phyloP scores from a whole-genome alignment of 1,284 basidiomycete species.

The Porodaedalea pini region DNA sequence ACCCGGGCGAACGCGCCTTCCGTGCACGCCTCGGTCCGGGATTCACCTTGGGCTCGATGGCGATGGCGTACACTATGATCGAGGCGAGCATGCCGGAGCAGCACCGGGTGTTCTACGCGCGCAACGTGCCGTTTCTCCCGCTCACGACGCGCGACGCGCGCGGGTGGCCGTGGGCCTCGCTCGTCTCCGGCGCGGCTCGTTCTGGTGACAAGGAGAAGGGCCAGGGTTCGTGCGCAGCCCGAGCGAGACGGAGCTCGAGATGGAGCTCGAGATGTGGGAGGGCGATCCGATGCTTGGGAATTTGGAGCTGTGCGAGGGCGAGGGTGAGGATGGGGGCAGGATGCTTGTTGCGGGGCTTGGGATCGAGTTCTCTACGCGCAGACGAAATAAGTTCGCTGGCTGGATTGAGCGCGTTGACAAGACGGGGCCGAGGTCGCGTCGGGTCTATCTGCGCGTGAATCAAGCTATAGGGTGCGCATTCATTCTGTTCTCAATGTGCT shows the following conservation, averaged over 20 bases:
- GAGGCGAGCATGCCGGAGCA: slow-evolving; percentile 38
- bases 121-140: slow-evolving; percentile 43
- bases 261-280: slow-evolving; percentile 46
- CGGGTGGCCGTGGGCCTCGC: slow-evolving; percentile 47
- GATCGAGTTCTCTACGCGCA: slow-evolving; percentile 52
- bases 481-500: not conserved
- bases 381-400: slow-evolving; percentile 64
- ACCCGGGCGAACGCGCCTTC: slow-evolving; percentile 40
- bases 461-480: slow-evolving; percentile 53
- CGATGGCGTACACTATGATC: slow-evolving; percentile 32
- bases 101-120: slow-evolving; percentile 43
- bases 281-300: slow-evolving; percentile 54
- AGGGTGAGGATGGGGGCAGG: not conserved
- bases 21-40: slow-evolving; percentile 36
- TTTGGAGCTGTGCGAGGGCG: slow-evolving; percentile 24
- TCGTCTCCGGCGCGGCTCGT: slow-evolving; percentile 34
- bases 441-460: slow-evolving; percentile 40
- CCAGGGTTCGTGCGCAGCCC: slow-evolving; percentile 45
- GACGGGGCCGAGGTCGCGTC: slow-evolving; percentile 24
- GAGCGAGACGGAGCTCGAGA: slow-evolving; percentile 37
- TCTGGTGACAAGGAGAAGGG: slow-evolving; percentile 30
- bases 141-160: slow-evolving; percentile 40
- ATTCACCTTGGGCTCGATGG: slow-evolving; percentile 27
- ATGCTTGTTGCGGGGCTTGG: slow-evolving; percentile 56
- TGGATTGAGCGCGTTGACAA: slow-evolving; percentile 34